Evolutionary conservation across 139 green algal species (phyloP).

Genomic region (Tetratostichococcus sp.): DNA sequence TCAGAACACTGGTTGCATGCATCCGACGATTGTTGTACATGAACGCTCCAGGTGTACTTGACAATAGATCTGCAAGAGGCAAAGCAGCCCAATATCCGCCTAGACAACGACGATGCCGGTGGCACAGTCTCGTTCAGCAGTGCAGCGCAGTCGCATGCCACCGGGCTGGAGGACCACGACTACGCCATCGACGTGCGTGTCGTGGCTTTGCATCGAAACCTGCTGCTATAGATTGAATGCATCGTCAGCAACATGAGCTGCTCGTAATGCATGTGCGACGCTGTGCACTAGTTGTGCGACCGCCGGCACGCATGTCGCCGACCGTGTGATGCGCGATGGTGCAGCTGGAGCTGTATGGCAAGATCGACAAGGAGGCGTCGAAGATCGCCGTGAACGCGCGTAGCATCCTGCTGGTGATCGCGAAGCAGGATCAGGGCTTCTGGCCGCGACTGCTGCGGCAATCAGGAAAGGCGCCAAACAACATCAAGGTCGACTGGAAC

Average conservation of each 20-base stretch:
- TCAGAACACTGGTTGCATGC: too few species aligned
- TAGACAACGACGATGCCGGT: slow-evolving; percentile 52
- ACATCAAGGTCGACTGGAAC: slow-evolving; percentile 52
- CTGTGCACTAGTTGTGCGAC: too few species aligned
- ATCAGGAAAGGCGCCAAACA: slow-evolving; percentile 30
- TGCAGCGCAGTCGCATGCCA: slow-evolving; percentile 46
- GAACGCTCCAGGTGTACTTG: slow-evolving; percentile 43
- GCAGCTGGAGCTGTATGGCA: slow-evolving; percentile 54
- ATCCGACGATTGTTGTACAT: too few species aligned
- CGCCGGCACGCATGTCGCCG: too few species aligned
- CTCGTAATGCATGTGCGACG: too few species aligned
- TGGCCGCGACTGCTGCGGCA: slow-evolving; percentile 65
- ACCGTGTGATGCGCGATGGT: slow-evolving; percentile 34
- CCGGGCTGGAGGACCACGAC: slow-evolving; percentile 8
- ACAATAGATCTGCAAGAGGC: slow-evolving; percentile 74
- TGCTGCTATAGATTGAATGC: too few species aligned
- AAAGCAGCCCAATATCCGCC: slow-evolving; percentile 45
- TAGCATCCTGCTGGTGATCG: slow-evolving; percentile 58
- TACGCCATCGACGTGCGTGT: background rate
- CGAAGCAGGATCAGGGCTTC: slow-evolving; percentile 53
- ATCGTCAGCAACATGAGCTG: too few species aligned
- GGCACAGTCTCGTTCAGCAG: slow-evolving; percentile 55
- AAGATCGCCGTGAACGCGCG: slow-evolving; percentile 57
- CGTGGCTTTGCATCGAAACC: too few species aligned
- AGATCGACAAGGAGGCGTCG: slow-evolving; percentile 54